Conservation (phyloP, 768 basidiomycete genomes). For the Peribolospora baueri region DNA sequence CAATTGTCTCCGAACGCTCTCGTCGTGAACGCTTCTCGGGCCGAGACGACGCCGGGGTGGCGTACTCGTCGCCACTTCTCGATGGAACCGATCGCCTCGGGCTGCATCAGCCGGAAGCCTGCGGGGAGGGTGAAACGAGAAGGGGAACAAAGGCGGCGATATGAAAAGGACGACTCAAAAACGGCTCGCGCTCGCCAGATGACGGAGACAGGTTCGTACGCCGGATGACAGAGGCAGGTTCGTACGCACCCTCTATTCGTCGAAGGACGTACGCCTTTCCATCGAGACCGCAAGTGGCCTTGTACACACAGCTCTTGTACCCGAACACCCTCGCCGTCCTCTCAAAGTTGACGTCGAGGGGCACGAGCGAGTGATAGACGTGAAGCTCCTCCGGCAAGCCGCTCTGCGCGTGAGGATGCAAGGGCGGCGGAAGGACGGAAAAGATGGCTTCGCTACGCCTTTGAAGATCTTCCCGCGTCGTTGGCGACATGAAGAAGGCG, state of each 20-base stretch:
- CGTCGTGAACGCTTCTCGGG: conserved; percentile 87
- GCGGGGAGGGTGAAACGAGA: conserved; percentile 1
- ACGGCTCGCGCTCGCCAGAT: background rate
- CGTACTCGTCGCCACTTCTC: conserved; percentile 63
- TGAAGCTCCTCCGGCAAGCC: conserved; percentile 65
- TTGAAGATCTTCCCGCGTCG: conserved; percentile 36
- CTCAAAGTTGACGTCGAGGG: conserved; percentile 36
- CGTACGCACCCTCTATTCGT: conserved; percentile 56
- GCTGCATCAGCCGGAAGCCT: conserved; percentile 67
- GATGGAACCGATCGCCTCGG: conserved; percentile 53
- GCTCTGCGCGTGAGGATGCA: conserved; percentile 20
- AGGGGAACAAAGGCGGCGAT: background rate
- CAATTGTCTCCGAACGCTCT: conserved; percentile 77
- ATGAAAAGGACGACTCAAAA: background rate
- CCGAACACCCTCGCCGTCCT: conserved; percentile 53
- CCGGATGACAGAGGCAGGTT: background rate
- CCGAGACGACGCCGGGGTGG: conserved; percentile 61
- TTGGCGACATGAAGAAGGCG: conserved; percentile 65
- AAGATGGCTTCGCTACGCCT: conserved; percentile 26
- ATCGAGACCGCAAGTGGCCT: conserved; percentile 51
- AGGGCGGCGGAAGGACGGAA: conserved; percentile 19
- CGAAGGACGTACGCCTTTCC: conserved; percentile 53
- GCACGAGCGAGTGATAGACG: conserved; percentile 67
- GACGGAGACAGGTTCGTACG: background rate
- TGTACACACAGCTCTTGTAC: conserved; percentile 64